Conservation (phyloP, 495 filamentous ascomycete species). For the Endocarpon pusillum region DNA sequence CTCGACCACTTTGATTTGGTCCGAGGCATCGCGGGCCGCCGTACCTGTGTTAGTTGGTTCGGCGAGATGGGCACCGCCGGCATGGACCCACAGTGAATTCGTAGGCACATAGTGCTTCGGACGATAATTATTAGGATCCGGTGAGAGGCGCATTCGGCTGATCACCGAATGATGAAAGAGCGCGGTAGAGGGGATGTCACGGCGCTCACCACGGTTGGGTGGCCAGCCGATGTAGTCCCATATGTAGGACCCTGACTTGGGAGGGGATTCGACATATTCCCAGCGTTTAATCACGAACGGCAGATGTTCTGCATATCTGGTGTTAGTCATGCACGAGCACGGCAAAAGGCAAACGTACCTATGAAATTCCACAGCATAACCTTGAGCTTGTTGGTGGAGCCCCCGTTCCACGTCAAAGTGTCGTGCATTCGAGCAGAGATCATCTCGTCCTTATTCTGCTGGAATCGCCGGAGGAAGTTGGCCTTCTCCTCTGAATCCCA, state of each 20-base stretch:
- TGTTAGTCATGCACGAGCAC: constrained; percentile 63
- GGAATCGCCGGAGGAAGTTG: constrained; percentile 3
- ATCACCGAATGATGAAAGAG: constrained; percentile 61
- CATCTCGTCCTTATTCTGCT: not conserved
- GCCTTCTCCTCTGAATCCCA: constrained; percentile 5
- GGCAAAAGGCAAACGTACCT: constrained; percentile 36
- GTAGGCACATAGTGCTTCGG: constrained; percentile 1
- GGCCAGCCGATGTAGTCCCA: constrained; percentile 78
- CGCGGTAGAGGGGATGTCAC: constrained; percentile 59
- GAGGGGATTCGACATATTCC: constrained; percentile 75
- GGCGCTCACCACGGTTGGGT: constrained; percentile 59
- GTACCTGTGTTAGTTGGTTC: not conserved
- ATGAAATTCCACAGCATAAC: constrained; percentile 25
- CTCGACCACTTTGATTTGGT: not conserved
- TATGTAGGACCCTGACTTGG: constrained; percentile 53
- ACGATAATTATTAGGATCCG: not conserved
- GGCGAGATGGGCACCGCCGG: not conserved
- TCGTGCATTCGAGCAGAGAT: constrained; percentile 4
- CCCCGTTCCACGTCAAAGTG: constrained; percentile 3
- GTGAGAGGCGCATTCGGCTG: constrained; percentile 21
- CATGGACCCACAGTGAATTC: not conserved
- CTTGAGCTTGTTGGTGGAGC: constrained; percentile 7
- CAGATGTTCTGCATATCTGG: constrained; percentile 46
- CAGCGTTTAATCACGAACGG: constrained; percentile 42
- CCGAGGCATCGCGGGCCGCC: not conserved